Percentiles rank a stretch among this genome's conserved stretches.
Conservation (phyloP, 345 rosid genomes). For the Aquilaria malaccensis region DNA sequence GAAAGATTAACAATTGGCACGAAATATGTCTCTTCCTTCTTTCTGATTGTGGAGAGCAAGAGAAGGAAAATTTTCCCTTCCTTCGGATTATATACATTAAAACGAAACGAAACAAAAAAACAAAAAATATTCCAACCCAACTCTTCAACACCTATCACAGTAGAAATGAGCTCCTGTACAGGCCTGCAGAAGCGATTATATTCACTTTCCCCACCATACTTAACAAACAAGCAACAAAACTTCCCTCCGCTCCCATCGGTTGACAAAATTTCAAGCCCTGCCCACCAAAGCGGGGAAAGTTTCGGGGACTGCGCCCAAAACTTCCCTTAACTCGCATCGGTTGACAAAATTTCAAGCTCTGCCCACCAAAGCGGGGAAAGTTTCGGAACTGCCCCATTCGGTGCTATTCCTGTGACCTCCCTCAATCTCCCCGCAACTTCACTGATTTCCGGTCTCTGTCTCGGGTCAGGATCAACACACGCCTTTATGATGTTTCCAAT, state of each 20-base stretch:
- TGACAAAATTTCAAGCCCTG: conserved; percentile 79
- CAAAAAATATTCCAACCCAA: background rate
- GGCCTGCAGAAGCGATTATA: background rate
- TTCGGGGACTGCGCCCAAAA: conserved; percentile 47
- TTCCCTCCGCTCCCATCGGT: conserved; percentile 29
- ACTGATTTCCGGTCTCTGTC: conserved; percentile 47
- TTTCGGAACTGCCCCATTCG: conserved; percentile 59
- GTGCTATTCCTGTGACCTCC: conserved; percentile 48
- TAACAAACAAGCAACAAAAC: too few species aligned
- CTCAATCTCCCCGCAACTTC: conserved; percentile 48
- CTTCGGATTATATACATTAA: too few species aligned
- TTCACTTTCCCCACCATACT: too few species aligned
- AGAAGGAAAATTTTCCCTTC: background rate
- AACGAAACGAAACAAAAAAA: background rate
- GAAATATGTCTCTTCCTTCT: too few species aligned
- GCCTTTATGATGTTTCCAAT: conserved; percentile 49
- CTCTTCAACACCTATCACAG: too few species aligned
- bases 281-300: conserved; percentile 98
- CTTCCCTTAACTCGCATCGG: conserved; percentile 29
- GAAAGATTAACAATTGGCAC: too few species aligned
- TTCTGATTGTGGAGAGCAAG: too few species aligned
- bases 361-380: conserved; percentile 99
- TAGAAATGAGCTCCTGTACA: background rate
- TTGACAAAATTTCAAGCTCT: conserved; percentile 74
- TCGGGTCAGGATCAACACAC: conserved; percentile 55